phyloP scores from a whole-genome alignment of 2,329 filamentous ascomycete genomes.

The Penicillium hordei region DNA sequence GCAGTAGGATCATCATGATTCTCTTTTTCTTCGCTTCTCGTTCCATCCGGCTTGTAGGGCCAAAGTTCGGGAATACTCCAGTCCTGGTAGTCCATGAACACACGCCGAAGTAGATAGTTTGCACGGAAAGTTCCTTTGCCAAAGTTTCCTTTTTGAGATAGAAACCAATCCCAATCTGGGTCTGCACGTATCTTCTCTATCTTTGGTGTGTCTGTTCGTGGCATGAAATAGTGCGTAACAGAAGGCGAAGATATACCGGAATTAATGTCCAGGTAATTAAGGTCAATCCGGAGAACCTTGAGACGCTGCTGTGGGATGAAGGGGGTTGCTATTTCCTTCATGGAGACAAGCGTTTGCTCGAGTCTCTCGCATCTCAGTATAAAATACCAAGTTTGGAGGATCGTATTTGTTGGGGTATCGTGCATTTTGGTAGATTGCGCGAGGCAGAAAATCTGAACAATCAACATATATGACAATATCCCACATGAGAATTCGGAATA shows the following conservation, averaged over 20 bases:
- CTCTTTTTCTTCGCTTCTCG: not conserved
- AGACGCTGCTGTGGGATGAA: not conserved
- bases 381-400: not conserved
- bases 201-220: not conserved
- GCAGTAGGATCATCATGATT: not conserved
- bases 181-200: not conserved
- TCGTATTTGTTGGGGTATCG: not conserved
- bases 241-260: not conserved
- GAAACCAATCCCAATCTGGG: not conserved
- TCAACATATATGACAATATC: not conserved
- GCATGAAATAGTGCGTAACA: not conserved
- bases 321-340: not conserved
- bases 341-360: not conserved
- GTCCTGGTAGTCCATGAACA: slow-evolving; percentile 1
- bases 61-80: not conserved
- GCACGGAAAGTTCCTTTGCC: not conserved
- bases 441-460: not conserved
- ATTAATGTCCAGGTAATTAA: not conserved
- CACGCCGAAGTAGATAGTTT: not conserved
- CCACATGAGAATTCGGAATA: not conserved
- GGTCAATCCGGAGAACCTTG: not conserved
- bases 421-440: not conserved
- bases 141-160: not conserved
- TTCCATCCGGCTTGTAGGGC: not conserved
- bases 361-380: not conserved